Evolutionary conservation across 768 basidiomycete genomes (phyloP).

Genomic region (Pilatotrama ljubarskyi): DNA sequence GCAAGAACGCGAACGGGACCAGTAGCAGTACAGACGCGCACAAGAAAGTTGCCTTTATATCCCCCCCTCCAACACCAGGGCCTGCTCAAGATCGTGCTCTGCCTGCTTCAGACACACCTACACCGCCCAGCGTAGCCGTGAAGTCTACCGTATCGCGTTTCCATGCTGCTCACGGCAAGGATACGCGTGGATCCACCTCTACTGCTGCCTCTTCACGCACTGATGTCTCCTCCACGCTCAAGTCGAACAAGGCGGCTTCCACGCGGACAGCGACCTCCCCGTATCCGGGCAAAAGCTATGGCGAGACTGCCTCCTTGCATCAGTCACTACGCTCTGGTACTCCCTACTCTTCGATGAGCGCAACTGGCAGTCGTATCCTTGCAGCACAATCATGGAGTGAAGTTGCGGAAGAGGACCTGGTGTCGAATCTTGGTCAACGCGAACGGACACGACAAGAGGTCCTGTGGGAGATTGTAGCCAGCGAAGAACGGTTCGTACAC

Average conservation of each 20-base stretch:
- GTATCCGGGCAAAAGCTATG: conserved; percentile 48
- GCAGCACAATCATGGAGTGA: conserved; percentile 89
- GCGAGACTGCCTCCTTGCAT: conserved; percentile 52
- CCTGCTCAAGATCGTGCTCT: conserved; percentile 50
- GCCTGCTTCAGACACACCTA: conserved; percentile 44
- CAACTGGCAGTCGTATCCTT: conserved; percentile 67
- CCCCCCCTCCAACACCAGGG: conserved; percentile 72
- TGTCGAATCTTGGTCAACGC: conserved; percentile 88
- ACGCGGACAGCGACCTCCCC: conserved; percentile 68
- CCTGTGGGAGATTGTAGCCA: conserved; percentile 93
- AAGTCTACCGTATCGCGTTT: conserved; percentile 79
- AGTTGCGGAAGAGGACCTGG: conserved; percentile 90
- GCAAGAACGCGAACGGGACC: conserved; percentile 42
- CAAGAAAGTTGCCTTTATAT: conserved; percentile 89
- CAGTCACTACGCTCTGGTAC: conserved; percentile 77
- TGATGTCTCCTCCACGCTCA: conserved; percentile 48
- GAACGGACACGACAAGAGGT: conserved; percentile 97
- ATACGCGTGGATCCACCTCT: conserved; percentile 65
- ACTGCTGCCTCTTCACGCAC: conserved; percentile 67
- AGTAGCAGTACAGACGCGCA: conserved; percentile 48
- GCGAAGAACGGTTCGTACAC: conserved; percentile 80
- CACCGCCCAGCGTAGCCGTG: conserved; percentile 34
- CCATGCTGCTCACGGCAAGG: conserved; percentile 71
- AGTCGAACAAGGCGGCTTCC: conserved; percentile 52
- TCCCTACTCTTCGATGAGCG: conserved; percentile 79